These are phyloP conservation scores for Hemileccinum impolitum DNA, from an alignment of 768 basidiomycete species.

Conservation along the genomic window DNA sequence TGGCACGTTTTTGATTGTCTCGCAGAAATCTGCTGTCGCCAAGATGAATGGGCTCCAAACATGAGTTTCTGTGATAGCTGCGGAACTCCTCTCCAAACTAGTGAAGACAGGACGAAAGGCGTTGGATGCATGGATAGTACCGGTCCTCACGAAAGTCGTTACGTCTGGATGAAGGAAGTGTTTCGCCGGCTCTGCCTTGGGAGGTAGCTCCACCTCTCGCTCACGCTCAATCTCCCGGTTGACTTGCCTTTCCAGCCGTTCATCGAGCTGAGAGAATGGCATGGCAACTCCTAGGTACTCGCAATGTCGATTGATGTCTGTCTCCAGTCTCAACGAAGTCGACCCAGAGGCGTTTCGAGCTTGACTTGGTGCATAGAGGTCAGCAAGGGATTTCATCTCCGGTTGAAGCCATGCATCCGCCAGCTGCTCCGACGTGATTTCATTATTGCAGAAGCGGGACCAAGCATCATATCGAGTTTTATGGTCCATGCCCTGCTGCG, in stretches of 20 bases:
- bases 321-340: not conserved
- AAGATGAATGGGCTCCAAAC: slow-evolving; percentile 1
- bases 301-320: slow-evolving; percentile 6
- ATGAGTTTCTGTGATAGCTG: not conserved
- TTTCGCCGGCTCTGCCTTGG: not conserved
- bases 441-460: not conserved
- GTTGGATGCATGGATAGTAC: not conserved
- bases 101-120: not conserved
- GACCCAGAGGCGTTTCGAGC: not conserved
- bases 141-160: not conserved
- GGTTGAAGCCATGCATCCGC: slow-evolving; percentile 35
- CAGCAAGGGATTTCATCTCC: slow-evolving; percentile 34
- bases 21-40: slow-evolving; percentile 1
- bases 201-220: not conserved
- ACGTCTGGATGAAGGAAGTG: slow-evolving; percentile 4
- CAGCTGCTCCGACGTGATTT: not conserved
- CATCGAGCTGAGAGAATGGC: slow-evolving; percentile 25
- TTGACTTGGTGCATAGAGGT: slow-evolving; percentile 28
- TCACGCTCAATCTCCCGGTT: not conserved
- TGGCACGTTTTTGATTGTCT: not conserved
- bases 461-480: slow-evolving; percentile 9
- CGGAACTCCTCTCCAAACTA: not conserved
- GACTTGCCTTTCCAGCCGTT: slow-evolving; percentile 39
- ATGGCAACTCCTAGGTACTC: slow-evolving; percentile 7
- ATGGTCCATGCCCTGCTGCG: slow-evolving; percentile 31